Evolutionary conservation across 495 filamentous ascomycete genomes (phyloP).

Genomic region (Trichoderma orchidacearum): DNA sequence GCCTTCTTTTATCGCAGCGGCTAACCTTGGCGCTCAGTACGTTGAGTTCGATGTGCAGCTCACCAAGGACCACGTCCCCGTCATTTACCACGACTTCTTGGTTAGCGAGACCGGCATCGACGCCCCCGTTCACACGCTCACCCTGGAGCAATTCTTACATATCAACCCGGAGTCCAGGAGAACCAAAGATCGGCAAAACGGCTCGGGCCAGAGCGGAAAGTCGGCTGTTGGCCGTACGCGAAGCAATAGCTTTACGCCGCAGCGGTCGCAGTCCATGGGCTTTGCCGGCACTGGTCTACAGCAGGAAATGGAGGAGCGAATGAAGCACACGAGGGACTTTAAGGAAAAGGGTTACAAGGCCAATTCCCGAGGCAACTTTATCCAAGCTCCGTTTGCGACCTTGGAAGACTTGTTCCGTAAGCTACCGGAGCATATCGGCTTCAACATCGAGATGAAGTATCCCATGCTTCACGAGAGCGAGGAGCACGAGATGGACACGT

Average conservation of each 20-base stretch:
- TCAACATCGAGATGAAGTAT: conserved; percentile 99
- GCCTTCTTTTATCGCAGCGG: conserved; percentile 89
- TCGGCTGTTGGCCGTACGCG: conserved; percentile 12
- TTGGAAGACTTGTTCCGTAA: conserved; percentile 84
- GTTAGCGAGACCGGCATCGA: conserved; percentile 98
- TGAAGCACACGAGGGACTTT: conserved; percentile 94
- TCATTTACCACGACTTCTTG: conserved; percentile 98
- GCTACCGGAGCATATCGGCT: conserved; percentile 67
- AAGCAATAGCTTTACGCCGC: conserved; percentile 19
- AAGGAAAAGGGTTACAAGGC: conserved; percentile 85
- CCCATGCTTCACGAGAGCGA: conserved; percentile 92
- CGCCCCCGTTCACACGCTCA: conserved; percentile 89
- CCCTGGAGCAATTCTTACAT: conserved; percentile 86
- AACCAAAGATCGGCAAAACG: not conserved
- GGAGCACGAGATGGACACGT: conserved; percentile 94
- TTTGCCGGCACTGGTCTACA: conserved; percentile 10
- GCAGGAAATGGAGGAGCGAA: conserved; percentile 63
- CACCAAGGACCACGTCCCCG: conserved; percentile 95
- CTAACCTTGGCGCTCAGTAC: conserved; percentile 82
- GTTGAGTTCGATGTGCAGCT: conserved; percentile 95
- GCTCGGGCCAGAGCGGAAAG: conserved; percentile 10
- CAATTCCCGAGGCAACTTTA: conserved; percentile 84
- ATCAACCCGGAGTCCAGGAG: conserved; percentile 45
- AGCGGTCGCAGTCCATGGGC: conserved; percentile 34
- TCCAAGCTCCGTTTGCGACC: conserved; percentile 90